Evolutionary conservation across 129 eudicot species (phyloP).

Genomic region (Flaveria robusta): DNA sequence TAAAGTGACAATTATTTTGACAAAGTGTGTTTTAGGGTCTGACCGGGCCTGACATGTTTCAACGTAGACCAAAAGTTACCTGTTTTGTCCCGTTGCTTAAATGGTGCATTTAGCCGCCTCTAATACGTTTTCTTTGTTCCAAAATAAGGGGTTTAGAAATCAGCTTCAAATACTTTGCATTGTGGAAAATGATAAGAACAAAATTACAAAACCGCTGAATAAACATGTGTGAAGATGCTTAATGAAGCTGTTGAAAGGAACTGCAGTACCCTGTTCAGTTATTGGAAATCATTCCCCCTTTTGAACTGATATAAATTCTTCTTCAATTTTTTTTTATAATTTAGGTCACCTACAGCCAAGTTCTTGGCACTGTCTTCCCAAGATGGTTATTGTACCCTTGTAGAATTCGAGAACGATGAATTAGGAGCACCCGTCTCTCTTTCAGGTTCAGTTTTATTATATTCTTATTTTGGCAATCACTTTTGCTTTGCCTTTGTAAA

Average conservation of each 20-base stretch:
- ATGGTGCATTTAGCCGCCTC: background rate
- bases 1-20: background rate
- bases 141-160: background rate
- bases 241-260: background rate
- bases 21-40: background rate
- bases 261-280: background rate
- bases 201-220: background rate
- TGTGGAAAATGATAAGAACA: background rate
- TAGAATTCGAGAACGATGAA: slow-evolving; percentile 84
- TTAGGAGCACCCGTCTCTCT: slow-evolving; percentile 61
- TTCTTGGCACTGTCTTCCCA: slow-evolving; percentile 83
- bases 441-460: slow-evolving; percentile 50
- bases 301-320: background rate
- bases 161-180: slow-evolving; percentile 2
- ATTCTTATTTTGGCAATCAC: background rate
- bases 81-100: no score
- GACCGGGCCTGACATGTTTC: background rate
- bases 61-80: background rate
- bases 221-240: background rate
- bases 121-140: background rate
- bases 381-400: slow-evolving; percentile 91
- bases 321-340: background rate
- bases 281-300: background rate
- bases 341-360: slow-evolving; percentile 82
- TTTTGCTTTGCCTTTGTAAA: background rate